phyloP scores from a whole-genome alignment of 2,329 filamentous ascomycete species.

The Curvularia verruculosa region DNA sequence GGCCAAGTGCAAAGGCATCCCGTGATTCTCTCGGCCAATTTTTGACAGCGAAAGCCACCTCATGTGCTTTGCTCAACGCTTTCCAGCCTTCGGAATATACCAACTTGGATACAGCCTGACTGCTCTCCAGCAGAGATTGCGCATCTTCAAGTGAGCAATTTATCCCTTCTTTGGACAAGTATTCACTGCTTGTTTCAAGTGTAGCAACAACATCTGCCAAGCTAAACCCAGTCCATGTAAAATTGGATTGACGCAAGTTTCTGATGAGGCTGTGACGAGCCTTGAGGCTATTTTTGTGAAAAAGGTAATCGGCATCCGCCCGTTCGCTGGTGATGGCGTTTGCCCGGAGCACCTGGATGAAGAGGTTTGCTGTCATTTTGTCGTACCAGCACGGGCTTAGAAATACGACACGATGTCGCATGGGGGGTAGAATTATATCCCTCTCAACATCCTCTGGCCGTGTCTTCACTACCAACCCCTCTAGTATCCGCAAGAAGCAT shows the following conservation, averaged over 20 bases:
- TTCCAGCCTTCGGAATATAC: slow-evolving; percentile 67
- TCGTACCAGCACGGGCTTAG: slow-evolving; percentile 86
- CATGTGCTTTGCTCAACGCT: slow-evolving; percentile 71
- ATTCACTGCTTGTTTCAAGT: slow-evolving; percentile 69
- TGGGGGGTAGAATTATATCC: slow-evolving; percentile 69
- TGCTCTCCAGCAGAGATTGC: slow-evolving; percentile 65
- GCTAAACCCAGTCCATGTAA: slow-evolving; percentile 82
- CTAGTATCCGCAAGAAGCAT: slow-evolving; percentile 72
- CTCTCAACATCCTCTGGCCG: slow-evolving; percentile 70
- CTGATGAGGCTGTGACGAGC: slow-evolving; percentile 71
- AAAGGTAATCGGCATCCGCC: slow-evolving; percentile 84
- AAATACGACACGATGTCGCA: slow-evolving; percentile 73
- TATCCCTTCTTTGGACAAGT: slow-evolving; percentile 68
- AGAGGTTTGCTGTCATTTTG: slow-evolving; percentile 80
- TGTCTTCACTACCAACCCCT: slow-evolving; percentile 82
- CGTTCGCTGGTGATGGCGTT: slow-evolving; percentile 90
- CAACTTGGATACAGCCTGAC: slow-evolving; percentile 68
- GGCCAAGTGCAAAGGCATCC: slow-evolving; percentile 69
- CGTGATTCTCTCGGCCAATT: slow-evolving; percentile 68
- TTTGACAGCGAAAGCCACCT: slow-evolving; percentile 75
- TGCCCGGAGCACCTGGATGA: slow-evolving; percentile 80
- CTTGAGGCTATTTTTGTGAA: slow-evolving; percentile 75
- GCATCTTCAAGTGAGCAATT: slow-evolving; percentile 67
- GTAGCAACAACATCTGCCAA: slow-evolving; percentile 66
- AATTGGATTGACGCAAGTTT: slow-evolving; percentile 82